phyloP scores from a whole-genome alignment of 495 filamentous ascomycete genomes.

The Talaromyces adpressus region DNA sequence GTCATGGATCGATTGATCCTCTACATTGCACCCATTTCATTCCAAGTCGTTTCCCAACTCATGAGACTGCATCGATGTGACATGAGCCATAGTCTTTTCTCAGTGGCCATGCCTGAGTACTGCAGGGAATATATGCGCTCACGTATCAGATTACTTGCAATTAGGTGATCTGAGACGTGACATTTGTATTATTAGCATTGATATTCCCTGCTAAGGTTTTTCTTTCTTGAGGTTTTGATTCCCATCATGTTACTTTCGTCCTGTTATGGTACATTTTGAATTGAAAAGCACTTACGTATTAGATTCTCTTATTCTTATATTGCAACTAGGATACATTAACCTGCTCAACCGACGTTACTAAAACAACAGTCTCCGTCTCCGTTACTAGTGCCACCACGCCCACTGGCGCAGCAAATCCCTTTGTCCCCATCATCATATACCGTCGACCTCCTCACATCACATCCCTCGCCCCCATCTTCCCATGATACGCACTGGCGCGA shows the following conservation, averaged over 20 bases:
- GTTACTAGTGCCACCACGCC: background rate
- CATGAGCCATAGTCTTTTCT: background rate
- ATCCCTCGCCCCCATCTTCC: no score
- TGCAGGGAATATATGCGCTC: background rate
- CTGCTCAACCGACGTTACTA: background rate
- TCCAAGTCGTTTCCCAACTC: background rate
- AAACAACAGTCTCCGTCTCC: background rate
- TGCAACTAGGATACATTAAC: no score
- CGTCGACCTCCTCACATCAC: no score
- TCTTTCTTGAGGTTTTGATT: conserved; percentile 1
- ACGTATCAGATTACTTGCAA: background rate
- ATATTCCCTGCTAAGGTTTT: background rate
- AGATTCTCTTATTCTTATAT: background rate
- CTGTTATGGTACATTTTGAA: background rate
- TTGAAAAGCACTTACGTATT: background rate
- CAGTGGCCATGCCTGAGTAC: background rate
- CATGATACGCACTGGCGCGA: no score
- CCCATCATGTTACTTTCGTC: background rate
- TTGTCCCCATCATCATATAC: background rate
- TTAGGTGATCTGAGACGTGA: background rate
- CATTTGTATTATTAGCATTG: background rate
- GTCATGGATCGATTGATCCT: background rate
- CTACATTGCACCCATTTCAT: background rate
- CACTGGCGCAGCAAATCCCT: background rate
- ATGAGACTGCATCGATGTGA: conserved; percentile 2